Conservation (phyloP, 192 early-diverging fungal genomes). For the Linnemannia exigua region DNA sequence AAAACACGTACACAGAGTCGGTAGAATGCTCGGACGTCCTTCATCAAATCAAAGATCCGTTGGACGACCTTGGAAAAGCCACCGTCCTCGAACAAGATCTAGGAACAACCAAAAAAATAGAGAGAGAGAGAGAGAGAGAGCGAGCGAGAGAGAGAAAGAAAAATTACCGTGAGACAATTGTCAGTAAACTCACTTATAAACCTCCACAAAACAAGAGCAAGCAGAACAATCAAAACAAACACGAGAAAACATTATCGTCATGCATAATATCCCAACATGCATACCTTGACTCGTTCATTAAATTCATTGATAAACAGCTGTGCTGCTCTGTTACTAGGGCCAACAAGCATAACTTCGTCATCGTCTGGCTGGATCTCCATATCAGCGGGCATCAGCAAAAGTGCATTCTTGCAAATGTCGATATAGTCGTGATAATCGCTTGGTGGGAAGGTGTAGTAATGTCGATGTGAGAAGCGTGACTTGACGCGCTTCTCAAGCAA, state of each 20-base stretch:
- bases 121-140: too few species aligned
- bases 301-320: slow-evolving; percentile 67
- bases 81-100: slow-evolving; percentile 63
- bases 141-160: too few species aligned
- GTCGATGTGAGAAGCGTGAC: slow-evolving; percentile 92
- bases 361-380: slow-evolving; percentile 30
- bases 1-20: slow-evolving; percentile 63
- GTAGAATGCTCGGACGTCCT: slow-evolving; percentile 68
- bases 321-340: slow-evolving; percentile 34
- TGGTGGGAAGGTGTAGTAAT: slow-evolving; percentile 78
- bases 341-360: slow-evolving; percentile 2
- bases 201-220: not conserved
- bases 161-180: not conserved
- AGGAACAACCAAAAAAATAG: too few species aligned
- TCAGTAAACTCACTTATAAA: not conserved
- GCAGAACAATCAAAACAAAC: not conserved
- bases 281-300: slow-evolving; percentile 51
- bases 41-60: slow-evolving; percentile 70
- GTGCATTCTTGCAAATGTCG: slow-evolving; percentile 65
- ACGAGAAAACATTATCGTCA: not conserved
- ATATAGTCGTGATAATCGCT: slow-evolving; percentile 69
- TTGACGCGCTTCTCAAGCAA: slow-evolving; percentile 95
- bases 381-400: slow-evolving; percentile 55
- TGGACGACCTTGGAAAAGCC: slow-evolving; percentile 60
- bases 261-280: not conserved